Evolutionary conservation across 2,329 filamentous ascomycete species (phyloP), one percentile per base, ranked within the genome.

Genomic region (Pseudohalonectria lignicola): DNA sequence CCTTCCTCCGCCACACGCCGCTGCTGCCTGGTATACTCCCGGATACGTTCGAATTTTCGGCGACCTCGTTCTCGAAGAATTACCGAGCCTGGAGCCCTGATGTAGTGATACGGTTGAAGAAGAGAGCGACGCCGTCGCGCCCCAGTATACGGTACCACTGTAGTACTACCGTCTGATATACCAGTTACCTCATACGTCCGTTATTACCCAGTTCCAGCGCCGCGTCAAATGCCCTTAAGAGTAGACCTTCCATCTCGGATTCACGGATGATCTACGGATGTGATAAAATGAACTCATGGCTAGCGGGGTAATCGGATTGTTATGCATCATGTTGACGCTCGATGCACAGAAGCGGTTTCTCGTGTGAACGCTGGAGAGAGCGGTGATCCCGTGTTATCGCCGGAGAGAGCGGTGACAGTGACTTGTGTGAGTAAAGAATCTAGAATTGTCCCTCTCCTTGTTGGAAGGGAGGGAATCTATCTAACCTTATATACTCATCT

Each of bases 31-130:
- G 45, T 94, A 81, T 58, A 93, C 85, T 6, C 72, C 69, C 1
- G 83, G 78, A 34, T 92, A 78, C 19, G 69, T 79, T 51, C 78
- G 79, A 58, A 98, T 96, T 81, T 78, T 80, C 79, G 52, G 86
- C 82, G 32, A 98, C 88, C 56, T 98, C 92, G 59, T 94, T 90
- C 56, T 75, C 77, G 67, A 98, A 98, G 32, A 96, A 73, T 32
- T 85, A 86, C 51, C 84, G 80, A 5, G 92, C 93, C 61, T 94
- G 82, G 61, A 98, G 90, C 23, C 82, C 85, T 49, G 77, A 78
- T 4, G 84, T 94, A 16, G 84, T 92, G 57, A 98, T 88, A 41
- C 90, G 82, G 64, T 92, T 94, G 74, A 98, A 98, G 69, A 98
- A 98, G 21, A 96, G 64, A 5, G 77, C 74, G 7, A 95, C 87